Base-by-base conservation (phyloP, 2,329 filamentous ascomycete genomes). In the Cryphonectria parasitica region DNA sequence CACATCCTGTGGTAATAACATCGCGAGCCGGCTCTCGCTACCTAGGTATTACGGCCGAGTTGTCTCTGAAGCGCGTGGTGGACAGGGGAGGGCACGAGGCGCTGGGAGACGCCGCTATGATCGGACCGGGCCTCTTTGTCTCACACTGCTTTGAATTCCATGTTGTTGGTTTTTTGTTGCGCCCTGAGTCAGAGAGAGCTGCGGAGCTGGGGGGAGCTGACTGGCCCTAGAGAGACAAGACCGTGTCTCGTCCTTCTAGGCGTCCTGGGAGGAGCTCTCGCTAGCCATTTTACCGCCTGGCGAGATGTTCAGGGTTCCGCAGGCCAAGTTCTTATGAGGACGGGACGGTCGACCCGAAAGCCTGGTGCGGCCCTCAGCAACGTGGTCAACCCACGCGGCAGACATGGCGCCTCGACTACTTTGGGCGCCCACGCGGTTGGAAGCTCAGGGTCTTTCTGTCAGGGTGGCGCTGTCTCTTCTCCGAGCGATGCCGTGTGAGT, bases 51-150 rank as follows among this genome's bases (percentile, higher is more conserved):
- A 28, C 54, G 25, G 25, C 25, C 28, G 15, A 19, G 13, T 25
- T n/a, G 45, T 49, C 45, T 49, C 22, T 49, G 54, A 2, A 13
- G 28, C 54, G 28, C 54, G 54, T 58, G 54, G 25, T 58, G 54
- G 54, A 31, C 25, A 28, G 28, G 28, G 25, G 62, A 43, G 43
- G 41, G 7, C n/a, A 45, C 25, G 39, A 64, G 61, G 60, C 60
- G 58, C 34, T 39, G 31, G 19, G 39, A 41, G 19, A 28, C 2
- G 39, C 36, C 36, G n/a, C n/a, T 64, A 6, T 25, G n/a, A 19
- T 22, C 64, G 45, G 45, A 65, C 45, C 64, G 64, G 17, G 28
- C 64, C 64, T 54, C 45, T 36, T 25, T 65, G 64, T 65, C 45
- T 65, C 45, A 65, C 45, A 17, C 45, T 28, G 25, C 25, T 34